Percentiles rank a stretch among this genome's conserved stretches.
Conservation (phyloP, 2,329 filamentous ascomycete genomes). For the Colletotrichum lindemuthianum region DNA sequence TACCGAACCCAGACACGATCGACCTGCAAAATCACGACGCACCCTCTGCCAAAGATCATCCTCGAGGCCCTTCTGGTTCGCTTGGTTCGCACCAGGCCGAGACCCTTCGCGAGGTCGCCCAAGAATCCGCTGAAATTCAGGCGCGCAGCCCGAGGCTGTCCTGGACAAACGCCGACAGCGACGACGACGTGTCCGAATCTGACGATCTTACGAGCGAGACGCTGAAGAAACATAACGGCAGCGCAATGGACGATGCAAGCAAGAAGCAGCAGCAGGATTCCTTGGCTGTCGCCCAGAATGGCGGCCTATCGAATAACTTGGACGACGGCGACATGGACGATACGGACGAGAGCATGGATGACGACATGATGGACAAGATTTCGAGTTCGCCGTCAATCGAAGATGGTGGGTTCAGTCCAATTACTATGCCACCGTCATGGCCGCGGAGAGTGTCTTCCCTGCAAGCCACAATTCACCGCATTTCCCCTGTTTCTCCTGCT, state of each 20-base stretch:
- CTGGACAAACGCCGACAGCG: constrained; percentile 53
- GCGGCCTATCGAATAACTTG: constrained; percentile 57
- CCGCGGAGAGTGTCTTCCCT: constrained; percentile 57
- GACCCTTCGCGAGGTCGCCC: constrained; percentile 81
- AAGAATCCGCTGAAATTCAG: constrained; percentile 80
- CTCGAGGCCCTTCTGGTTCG: constrained; percentile 45
- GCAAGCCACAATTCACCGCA: constrained; percentile 44
- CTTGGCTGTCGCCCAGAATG: constrained; percentile 70
- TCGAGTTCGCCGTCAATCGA: constrained; percentile 98
- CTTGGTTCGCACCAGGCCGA: constrained; percentile 86
- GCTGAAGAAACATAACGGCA: constrained; percentile 50
- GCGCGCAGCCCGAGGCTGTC: constrained; percentile 71
- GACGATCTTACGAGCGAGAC: constrained; percentile 56
- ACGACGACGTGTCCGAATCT: constrained; percentile 54
- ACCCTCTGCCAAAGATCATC: constrained; percentile 87
- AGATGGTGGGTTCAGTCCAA: constrained; percentile 84
- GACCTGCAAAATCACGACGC: constrained; percentile 88
- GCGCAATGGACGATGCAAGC: constrained; percentile 36
- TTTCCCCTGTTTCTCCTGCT: constrained; percentile 45
- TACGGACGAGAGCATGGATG: constrained; percentile 79
- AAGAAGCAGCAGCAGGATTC: constrained; percentile 50
- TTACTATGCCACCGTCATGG: constrained; percentile 50
- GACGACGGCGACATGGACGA: constrained; percentile 74
- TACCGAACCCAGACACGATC: constrained; percentile 76
- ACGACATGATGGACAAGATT: constrained; percentile 98